Evolutionary conservation across 192 early-diverging fungal genomes (phyloP).

Genomic region (Gigaspora rosea): DNA sequence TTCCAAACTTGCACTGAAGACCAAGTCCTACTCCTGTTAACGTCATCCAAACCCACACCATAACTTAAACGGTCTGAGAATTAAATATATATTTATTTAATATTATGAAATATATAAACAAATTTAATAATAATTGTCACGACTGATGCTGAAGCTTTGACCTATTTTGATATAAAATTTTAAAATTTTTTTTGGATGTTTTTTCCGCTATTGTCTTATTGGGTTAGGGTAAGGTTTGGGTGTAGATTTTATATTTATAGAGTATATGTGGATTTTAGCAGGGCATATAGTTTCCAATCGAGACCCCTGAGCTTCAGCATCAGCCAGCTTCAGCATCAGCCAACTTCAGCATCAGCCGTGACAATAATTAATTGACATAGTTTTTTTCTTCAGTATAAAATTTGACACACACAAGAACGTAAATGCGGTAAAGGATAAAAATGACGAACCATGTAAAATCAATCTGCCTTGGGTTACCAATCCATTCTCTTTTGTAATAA

Average conservation of each 20-base stretch:
- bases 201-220: too few relatives aligned
- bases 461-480: slow-evolving; percentile 88
- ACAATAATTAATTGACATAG: background rate
- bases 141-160: too few relatives aligned
- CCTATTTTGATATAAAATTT: too few relatives aligned
- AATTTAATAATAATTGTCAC: background rate
- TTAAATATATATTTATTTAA: background rate
- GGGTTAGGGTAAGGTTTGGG: too few relatives aligned
- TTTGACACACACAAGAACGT: slow-evolving; percentile 85
- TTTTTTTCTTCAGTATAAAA: slow-evolving; percentile 70
- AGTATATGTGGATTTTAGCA: too few relatives aligned
- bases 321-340: too few relatives aligned
- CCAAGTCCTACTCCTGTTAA: slow-evolving; percentile 83
- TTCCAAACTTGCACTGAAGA: slow-evolving; percentile 89
- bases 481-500: slow-evolving; percentile 70
- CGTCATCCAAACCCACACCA: too few relatives aligned
- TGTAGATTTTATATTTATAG: too few relatives aligned
- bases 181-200: too few relatives aligned
- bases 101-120: background rate
- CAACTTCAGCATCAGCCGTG: too few relatives aligned
- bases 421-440: slow-evolving; percentile 84
- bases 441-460: slow-evolving; percentile 88
- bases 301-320: too few relatives aligned
- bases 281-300: too few relatives aligned
- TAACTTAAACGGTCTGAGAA: slow-evolving; percentile 68